Percentiles rank a stretch among this genome's conserved stretches.
phyloP scores from a whole-genome alignment of 208 protist genomes.

The Novymonas esmeraldas region DNA sequence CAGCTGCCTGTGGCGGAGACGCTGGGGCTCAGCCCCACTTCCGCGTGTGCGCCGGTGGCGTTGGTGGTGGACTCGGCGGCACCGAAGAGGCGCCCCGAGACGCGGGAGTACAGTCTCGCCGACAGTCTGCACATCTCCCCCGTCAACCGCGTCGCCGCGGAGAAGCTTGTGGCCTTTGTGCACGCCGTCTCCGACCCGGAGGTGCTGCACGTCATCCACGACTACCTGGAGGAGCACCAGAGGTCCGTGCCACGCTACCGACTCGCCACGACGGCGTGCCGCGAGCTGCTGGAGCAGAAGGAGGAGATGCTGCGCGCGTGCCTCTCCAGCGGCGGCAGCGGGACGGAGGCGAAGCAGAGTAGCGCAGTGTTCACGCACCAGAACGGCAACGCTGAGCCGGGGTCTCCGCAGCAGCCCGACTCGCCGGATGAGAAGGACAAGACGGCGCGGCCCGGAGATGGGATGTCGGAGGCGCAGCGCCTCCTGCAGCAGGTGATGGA shows the following conservation, averaged over 20 bases:
- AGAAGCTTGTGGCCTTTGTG: conserved; percentile 37
- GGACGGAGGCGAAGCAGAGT: not conserved
- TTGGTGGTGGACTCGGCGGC: not conserved
- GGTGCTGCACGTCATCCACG: conserved; percentile 50
- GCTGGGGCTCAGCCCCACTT: too few relatives aligned
- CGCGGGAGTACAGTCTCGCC: not conserved
- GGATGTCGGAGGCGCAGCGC: conserved; percentile 3
- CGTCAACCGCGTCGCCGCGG: conserved; percentile 11
- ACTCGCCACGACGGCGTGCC: conserved; percentile 19
- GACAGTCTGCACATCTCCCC: conserved; percentile 2
- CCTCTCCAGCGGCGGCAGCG: not conserved
- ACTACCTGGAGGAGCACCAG: conserved; percentile 36
- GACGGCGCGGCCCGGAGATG: not conserved
- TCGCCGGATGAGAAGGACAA: not conserved
- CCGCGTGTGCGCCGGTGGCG: too few relatives aligned
- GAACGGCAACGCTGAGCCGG: not conserved
- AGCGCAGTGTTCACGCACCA: not conserved
- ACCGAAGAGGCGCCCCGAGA: conserved; percentile 6
- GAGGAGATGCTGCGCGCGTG: conserved; percentile 22
- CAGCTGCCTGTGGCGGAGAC: too few relatives aligned
- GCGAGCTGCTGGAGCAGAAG: conserved; percentile 34
- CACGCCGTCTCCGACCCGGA: conserved; percentile 40
- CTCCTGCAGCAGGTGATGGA: conserved; percentile 1
- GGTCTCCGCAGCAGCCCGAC: not conserved
- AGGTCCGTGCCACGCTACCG: conserved; percentile 11